Evolutionary conservation across 305 asterid species (phyloP).

Genomic region (Euphrasia arctica): DNA sequence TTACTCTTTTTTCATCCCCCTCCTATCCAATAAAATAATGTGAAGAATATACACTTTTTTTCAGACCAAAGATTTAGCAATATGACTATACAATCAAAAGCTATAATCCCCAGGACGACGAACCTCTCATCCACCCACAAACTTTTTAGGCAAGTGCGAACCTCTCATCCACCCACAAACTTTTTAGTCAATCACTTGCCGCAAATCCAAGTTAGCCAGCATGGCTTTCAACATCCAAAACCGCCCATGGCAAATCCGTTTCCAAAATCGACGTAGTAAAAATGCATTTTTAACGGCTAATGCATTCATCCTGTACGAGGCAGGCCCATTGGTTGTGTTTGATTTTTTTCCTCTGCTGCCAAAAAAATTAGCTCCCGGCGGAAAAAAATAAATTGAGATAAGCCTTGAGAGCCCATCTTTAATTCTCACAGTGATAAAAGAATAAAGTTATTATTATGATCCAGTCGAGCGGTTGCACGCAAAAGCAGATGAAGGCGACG

Average conservation of each 20-base stretch:
- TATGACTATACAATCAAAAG: slow-evolving; percentile 41
- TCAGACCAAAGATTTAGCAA: slow-evolving; percentile 35
- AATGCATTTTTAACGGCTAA: neutral
- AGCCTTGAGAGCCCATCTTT: neutral
- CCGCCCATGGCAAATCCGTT: neutral
- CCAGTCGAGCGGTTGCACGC: slow-evolving; percentile 39
- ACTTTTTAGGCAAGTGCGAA: neutral
- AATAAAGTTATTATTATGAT: slow-evolving; percentile 10
- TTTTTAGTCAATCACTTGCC: neutral
- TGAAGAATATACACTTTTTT: slow-evolving; percentile 42
- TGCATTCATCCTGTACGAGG: neutral
- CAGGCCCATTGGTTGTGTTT: neutral
- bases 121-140: slow-evolving; percentile 10
- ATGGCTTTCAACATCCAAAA: slow-evolving; percentile 33
- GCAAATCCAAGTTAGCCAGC: neutral
- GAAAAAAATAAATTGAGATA: slow-evolving; percentile 28
- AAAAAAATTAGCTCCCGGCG: slow-evolving; percentile 25
- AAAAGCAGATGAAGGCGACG: slow-evolving; percentile 42
- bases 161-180: slow-evolving; percentile 8
- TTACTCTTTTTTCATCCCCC: slow-evolving; percentile 30
- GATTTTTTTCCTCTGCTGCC: slow-evolving; percentile 20
- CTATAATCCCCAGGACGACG: slow-evolving; percentile 31
- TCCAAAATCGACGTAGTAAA: neutral
- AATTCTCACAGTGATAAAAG: neutral
- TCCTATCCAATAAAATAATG: slow-evolving; percentile 38